Conservation (phyloP, 176 grass and related monocot species). For the Avena eriantha region DNA sequence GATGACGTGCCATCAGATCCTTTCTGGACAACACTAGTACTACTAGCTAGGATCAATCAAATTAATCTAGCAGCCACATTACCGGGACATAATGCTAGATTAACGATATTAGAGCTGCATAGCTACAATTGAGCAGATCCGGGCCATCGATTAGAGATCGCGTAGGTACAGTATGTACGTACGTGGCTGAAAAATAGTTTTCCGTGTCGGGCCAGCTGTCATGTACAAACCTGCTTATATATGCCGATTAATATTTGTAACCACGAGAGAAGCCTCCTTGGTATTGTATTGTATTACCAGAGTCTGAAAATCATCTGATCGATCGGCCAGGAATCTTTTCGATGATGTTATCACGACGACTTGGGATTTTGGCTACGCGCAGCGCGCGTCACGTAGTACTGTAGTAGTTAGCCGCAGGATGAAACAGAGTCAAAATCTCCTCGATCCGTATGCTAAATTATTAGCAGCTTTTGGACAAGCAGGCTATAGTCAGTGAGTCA, state of each 20-base stretch:
- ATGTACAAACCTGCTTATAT: background rate
- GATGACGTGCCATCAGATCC: background rate
- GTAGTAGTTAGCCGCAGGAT: too few species aligned
- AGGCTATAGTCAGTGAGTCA: too few species aligned
- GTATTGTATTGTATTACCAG: background rate
- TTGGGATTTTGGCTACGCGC: too few species aligned
- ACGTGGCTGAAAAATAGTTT: background rate
- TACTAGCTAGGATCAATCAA: background rate
- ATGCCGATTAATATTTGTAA: background rate
- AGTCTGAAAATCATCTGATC: too few species aligned
- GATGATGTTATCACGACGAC: too few species aligned
- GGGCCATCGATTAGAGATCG: background rate
- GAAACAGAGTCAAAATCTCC: too few species aligned
- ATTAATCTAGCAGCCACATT: background rate
- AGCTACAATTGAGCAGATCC: background rate
- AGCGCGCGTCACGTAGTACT: too few species aligned
- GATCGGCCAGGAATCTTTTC: too few species aligned
- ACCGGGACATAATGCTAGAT: background rate
- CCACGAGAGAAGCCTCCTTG: conserved; percentile 2
- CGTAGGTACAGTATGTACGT: too few species aligned
- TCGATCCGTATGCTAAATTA: too few species aligned
- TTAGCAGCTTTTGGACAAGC: too few species aligned
- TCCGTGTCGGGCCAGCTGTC: background rate
- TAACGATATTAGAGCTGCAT: background rate
- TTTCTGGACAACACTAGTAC: background rate